Conservation (phyloP, 495 filamentous ascomycete genomes). For the Penicillium fimorum region DNA sequence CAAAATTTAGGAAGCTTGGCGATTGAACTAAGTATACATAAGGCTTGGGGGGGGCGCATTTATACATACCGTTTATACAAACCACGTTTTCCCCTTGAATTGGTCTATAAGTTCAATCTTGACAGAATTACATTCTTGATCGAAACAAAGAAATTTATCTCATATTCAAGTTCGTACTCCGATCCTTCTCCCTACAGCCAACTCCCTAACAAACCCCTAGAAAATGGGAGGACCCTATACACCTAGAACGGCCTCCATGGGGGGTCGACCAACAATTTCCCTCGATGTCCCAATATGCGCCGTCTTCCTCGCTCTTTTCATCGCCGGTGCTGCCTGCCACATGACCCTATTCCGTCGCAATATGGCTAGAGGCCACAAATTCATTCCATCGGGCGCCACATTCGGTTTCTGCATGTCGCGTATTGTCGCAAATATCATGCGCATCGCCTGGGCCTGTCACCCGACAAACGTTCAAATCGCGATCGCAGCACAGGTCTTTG, state of each 20-base stretch:
- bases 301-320: constrained; percentile 66
- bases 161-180: neutral
- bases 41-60: neutral
- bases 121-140: neutral
- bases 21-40: neutral
- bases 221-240: constrained; percentile 40
- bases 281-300: constrained; percentile 65
- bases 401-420: constrained; percentile 81
- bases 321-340: constrained; percentile 56
- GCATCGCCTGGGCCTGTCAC: constrained; percentile 52
- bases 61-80: neutral
- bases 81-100: neutral
- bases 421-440: constrained; percentile 60
- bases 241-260: constrained; percentile 50
- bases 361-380: constrained; percentile 57
- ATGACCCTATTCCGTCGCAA: constrained; percentile 67
- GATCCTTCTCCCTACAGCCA: neutral
- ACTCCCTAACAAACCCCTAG: neutral
- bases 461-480: constrained; percentile 50
- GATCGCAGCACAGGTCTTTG: constrained; percentile 72
- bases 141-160: neutral
- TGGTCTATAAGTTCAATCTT: neutral
- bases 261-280: constrained; percentile 52
- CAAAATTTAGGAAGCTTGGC: neutral
- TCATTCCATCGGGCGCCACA: constrained; percentile 64